A percentile compares a stretch with the other conserved stretches of the same genome.
Evolutionary conservation across 202 grass and related monocot genomes (phyloP).

Genomic region (Hordeum pubiflorum): DNA sequence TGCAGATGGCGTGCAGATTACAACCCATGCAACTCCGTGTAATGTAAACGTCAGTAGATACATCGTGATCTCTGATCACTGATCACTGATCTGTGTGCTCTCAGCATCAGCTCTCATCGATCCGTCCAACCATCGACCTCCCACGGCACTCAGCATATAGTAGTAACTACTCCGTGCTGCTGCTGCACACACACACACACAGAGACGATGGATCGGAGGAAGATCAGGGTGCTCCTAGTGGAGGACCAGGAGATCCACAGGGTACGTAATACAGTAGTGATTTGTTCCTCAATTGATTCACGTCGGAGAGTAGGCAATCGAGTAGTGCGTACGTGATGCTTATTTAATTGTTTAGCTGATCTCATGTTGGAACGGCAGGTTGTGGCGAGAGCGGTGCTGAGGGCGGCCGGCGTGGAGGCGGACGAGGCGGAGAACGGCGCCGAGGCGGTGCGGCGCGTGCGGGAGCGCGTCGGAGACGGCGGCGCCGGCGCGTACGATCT

Average conservation of each 20-base stretch:
- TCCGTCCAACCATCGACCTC: neutral
- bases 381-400: constrained; percentile 22
- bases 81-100: neutral
- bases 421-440: constrained; percentile 36
- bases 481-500: constrained; percentile 26
- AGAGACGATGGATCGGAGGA: constrained; percentile 3
- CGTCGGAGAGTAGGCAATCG: neutral
- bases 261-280: constrained; percentile 1
- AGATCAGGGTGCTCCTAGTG: constrained; percentile 38
- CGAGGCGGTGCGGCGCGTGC: constrained; percentile 32
- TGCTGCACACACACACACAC: no score
- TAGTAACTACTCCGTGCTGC: no score
- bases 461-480: neutral
- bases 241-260: constrained; percentile 41
- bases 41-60: neutral
- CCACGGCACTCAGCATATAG: neutral
- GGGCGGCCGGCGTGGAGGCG: neutral
- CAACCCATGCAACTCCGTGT: neutral
- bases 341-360: neutral
- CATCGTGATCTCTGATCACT: neutral
- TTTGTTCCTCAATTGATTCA: neutral
- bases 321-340: neutral
- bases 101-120: neutral
- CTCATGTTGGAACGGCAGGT: constrained; percentile 1
- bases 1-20: constrained; percentile 18